Conservation (phyloP, 345 rosid genomes). For the Salix brachista region DNA sequence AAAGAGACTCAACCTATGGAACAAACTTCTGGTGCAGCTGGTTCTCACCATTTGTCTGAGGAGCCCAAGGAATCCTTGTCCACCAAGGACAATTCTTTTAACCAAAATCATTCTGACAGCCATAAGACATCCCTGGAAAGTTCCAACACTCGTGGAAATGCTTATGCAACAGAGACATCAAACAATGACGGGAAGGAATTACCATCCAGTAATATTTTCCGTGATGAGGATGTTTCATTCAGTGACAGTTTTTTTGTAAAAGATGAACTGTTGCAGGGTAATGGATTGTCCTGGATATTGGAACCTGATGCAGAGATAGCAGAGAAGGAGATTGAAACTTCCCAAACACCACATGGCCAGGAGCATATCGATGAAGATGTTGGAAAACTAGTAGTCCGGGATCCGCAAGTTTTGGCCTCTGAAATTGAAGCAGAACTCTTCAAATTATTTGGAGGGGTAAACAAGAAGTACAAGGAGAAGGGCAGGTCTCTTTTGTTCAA, state of each 20-base stretch:
- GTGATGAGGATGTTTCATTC: slow-evolving; percentile 58
- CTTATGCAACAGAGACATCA: slow-evolving; percentile 15
- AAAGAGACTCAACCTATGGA: slow-evolving; percentile 28
- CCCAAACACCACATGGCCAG: slow-evolving; percentile 17
- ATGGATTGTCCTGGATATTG: slow-evolving; percentile 85
- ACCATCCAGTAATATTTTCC: slow-evolving; percentile 39
- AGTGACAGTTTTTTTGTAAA: slow-evolving; percentile 64
- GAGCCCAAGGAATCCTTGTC: slow-evolving; percentile 27
- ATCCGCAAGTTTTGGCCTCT: slow-evolving; percentile 54
- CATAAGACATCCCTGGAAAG: slow-evolving; percentile 20
- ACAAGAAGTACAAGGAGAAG: slow-evolving; percentile 90
- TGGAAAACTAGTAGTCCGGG: slow-evolving; percentile 21
- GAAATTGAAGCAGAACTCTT: slow-evolving; percentile 74
- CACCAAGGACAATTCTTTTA: slow-evolving; percentile 19
- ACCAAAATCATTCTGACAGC: slow-evolving; percentile 15
- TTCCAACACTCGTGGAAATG: slow-evolving; percentile 14
- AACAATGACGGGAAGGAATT: slow-evolving; percentile 36
- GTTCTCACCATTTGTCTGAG: slow-evolving; percentile 11
- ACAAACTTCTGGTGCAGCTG: slow-evolving; percentile 16
- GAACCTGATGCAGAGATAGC: slow-evolving; percentile 42
- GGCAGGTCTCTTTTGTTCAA: slow-evolving; percentile 88
- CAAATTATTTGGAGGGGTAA: slow-evolving; percentile 83
- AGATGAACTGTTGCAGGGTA: slow-evolving; percentile 94
- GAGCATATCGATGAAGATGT: slow-evolving; percentile 12
- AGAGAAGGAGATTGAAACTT: slow-evolving; percentile 27